phyloP scores from a whole-genome alignment of 2,329 filamentous ascomycete species.

The Trichoderma oligosporum region DNA sequence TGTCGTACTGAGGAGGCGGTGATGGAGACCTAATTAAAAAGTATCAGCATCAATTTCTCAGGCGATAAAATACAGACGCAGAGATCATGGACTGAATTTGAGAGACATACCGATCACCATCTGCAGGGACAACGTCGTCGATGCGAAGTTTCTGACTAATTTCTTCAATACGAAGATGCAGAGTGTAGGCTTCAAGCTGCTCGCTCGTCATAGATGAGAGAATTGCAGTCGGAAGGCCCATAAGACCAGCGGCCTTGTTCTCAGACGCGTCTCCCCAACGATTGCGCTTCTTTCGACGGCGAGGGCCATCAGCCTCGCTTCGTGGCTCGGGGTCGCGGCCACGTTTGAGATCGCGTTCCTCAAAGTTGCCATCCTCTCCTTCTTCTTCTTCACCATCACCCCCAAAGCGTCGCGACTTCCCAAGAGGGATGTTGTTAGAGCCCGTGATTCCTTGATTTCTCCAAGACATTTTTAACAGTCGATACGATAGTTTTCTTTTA shows the following conservation, averaged over 20 bases:
- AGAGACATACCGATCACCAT: constrained; percentile 81
- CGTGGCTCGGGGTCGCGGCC: constrained; percentile 87
- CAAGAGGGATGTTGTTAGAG: constrained; percentile 95
- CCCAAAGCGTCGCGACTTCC: constrained; percentile 76
- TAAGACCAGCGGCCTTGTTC: constrained; percentile 96
- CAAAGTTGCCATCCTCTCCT: too few relatives aligned
- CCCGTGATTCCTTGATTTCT: constrained; percentile 83
- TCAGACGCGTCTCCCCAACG: constrained; percentile 96
- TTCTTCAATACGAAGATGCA: constrained; percentile 96
- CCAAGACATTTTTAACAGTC: constrained; percentile 56
- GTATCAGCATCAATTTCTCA: constrained; percentile 10
- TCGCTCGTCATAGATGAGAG: constrained; percentile 97
- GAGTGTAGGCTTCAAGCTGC: constrained; percentile 93
- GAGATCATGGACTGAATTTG: not conserved
- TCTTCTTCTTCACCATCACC: constrained; percentile 48
- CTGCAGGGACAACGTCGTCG: constrained; percentile 95
- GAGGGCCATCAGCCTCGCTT: constrained; percentile 67
- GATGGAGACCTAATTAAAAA: constrained; percentile 73
- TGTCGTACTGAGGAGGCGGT: constrained; percentile 95
- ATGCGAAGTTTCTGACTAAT: constrained; percentile 99
- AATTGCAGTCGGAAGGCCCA: constrained; percentile 95
- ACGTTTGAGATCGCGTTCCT: constrained; percentile 64
- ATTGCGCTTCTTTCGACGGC: constrained; percentile 96
- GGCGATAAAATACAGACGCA: not conserved
- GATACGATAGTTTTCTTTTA: not conserved